phyloP scores from a whole-genome alignment of 257 asterid genomes.

The Jaltomata sinuosa region DNA sequence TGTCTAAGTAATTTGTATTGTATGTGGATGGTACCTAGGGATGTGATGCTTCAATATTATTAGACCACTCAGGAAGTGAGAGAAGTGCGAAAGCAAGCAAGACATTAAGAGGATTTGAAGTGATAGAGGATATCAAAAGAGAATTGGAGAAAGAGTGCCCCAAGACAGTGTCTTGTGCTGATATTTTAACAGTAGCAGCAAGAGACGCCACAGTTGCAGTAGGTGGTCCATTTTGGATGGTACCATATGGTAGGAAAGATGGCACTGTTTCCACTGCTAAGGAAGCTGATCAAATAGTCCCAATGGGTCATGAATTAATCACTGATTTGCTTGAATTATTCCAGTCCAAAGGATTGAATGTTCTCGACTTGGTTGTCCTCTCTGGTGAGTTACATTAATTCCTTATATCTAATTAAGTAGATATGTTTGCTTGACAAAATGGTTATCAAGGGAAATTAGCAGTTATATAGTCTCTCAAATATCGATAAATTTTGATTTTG shows the following conservation, averaged over 20 bases:
- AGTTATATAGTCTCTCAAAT: not conserved
- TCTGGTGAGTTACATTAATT: slow-evolving; percentile 34
- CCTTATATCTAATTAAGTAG: not conserved
- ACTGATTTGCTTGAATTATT: slow-evolving; percentile 39
- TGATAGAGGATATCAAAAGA: slow-evolving; percentile 58
- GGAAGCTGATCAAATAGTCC: slow-evolving; percentile 49
- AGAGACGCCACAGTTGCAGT: slow-evolving; percentile 62
- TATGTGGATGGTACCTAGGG: slow-evolving; percentile 31
- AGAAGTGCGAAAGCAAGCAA: slow-evolving; percentile 40
- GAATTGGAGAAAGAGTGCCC: slow-evolving; percentile 65
- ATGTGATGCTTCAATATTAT: slow-evolving; percentile 65
- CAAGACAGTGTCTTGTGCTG: slow-evolving; percentile 69
- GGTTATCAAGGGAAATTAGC: not conserved
- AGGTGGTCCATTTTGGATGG: slow-evolving; percentile 87
- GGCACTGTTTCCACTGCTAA: slow-evolving; percentile 47
- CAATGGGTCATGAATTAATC: slow-evolving; percentile 59
- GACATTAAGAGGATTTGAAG: slow-evolving; percentile 53
- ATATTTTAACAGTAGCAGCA: slow-evolving; percentile 60
- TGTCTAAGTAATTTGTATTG: not conserved
- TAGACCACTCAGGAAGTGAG: slow-evolving; percentile 57
- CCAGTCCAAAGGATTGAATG: slow-evolving; percentile 58
- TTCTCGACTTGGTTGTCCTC: slow-evolving; percentile 67
- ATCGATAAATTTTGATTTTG: no score
- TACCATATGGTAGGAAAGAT: slow-evolving; percentile 78
- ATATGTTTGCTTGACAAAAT: not conserved